phyloP scores from a whole-genome alignment of 2,329 filamentous ascomycete species.

The Phyllosticta citribraziliensis region DNA sequence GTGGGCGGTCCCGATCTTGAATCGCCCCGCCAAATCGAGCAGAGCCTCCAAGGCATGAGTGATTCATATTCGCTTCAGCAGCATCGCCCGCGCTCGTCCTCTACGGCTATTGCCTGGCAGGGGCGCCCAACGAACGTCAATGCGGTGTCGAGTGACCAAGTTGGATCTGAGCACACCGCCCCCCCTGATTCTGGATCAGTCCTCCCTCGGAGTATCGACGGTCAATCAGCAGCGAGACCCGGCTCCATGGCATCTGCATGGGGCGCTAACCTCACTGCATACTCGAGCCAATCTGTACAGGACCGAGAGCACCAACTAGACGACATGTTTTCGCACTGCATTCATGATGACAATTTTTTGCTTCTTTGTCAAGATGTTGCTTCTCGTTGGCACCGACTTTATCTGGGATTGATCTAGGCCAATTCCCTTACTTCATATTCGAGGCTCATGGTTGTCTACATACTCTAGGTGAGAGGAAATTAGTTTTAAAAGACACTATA shows the following conservation, averaged over 20 bases:
- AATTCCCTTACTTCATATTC: too few species aligned
- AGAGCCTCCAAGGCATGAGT: not conserved
- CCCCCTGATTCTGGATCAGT: not conserved
- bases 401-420: slow-evolving; percentile 22
- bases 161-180: not conserved
- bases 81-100: not conserved
- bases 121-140: not conserved
- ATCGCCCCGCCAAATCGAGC: not conserved
- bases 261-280: slow-evolving; percentile 14
- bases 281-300: slow-evolving; percentile 31
- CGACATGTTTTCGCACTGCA: slow-evolving; percentile 40
- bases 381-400: slow-evolving; percentile 39
- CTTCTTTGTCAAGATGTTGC: slow-evolving; percentile 43
- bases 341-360: slow-evolving; percentile 41
- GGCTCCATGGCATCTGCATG: not conserved
- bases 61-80: not conserved
- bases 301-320: slow-evolving; percentile 35
- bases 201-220: not conserved
- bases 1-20: not conserved
- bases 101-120: not conserved
- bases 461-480: too few species aligned
- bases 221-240: not conserved
- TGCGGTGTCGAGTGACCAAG: not conserved
- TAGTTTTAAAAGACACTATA: too few species aligned
- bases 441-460: too few species aligned